These are phyloP conservation scores for Leccinum incarnatum DNA, from an alignment of 768 basidiomycete genomes.

Conservation along the genomic window DNA sequence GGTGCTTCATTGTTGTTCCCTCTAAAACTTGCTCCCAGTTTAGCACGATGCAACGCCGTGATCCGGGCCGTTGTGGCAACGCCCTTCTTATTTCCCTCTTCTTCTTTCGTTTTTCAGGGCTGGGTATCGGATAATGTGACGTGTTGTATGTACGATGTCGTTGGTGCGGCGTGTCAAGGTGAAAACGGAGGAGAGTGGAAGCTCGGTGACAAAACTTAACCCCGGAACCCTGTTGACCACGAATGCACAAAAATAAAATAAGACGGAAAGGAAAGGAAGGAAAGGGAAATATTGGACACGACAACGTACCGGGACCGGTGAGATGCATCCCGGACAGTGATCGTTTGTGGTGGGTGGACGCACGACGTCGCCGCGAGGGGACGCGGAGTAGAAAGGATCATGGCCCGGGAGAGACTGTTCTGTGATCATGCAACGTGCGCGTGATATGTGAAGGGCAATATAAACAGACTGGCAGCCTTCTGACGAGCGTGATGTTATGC, in stretches of 20 bases:
- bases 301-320: neutral
- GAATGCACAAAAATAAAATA: neutral
- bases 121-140: neutral
- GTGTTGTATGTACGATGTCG: neutral
- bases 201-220: neutral
- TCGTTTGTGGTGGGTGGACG: neutral
- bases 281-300: neutral
- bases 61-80: neutral
- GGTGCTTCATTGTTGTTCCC: neutral
- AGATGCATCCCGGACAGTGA: neutral
- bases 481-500: neutral
- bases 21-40: neutral
- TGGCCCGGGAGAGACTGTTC: neutral
- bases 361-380: constrained; percentile 3
- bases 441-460: neutral
- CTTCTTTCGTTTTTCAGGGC: neutral
- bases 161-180: neutral
- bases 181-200: neutral
- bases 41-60: neutral
- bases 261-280: neutral
- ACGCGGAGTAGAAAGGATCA: neutral
- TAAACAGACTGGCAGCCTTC: neutral
- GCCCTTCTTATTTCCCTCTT: neutral
- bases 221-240: neutral
- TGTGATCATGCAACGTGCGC: neutral